Base-by-base conservation (phyloP, 352 stramenopile genomes). In the Sclerospora graminicola region DNA sequence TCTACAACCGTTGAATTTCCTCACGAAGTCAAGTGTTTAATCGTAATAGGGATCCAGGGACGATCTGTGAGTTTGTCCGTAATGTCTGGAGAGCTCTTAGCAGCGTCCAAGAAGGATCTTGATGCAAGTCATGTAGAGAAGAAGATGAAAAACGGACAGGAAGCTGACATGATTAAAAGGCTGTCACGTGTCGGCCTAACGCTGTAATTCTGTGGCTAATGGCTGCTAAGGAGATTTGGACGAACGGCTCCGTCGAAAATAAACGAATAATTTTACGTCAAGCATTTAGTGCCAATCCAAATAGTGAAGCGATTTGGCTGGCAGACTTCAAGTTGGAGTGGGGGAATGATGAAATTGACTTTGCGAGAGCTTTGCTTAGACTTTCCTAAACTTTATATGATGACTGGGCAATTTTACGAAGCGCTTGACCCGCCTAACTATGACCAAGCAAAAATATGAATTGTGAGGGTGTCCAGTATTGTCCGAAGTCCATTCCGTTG, bases 251-350 rank as follows among this genome's bases (percentile, higher is more conserved):
- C 41, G 87, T 98, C 8, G 81, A 94, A 33, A 89, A 87, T 20
- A 95, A 95, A 9, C 77, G 96, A 1, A 65, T 85, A 18, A 96
- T 98, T 38, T 68, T 99, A 23, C 88, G 92, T 2, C 78, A 93
- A n/a, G n/a, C n/a, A n/a, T n/a, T n/a, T n/a, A n/a, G n/a, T n/a
- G n/a, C n/a, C n/a, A n/a, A n/a, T n/a, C n/a, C n/a, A n/a, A n/a
- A n/a, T n/a, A n/a, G n/a, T n/a, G n/a, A n/a, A n/a, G n/a, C n/a
- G n/a, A n/a, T 97, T 48, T 95, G 81, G 87, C 68, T 99, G 14
- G 96, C 96, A 4, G 95, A 94, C 6, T 82, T 98, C 11, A 99
- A 99, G 60, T 68, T 99, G 1, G 96, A 99, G 66, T 98, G 93
- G 91, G 96, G 99, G 66, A 98, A 96, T 46, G 92, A 95, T 43